Evolutionary conservation across 805 yeast genomes (phyloP), one percentile per base, ranked within the genome.

Genomic region (Starmerella apicola): DNA sequence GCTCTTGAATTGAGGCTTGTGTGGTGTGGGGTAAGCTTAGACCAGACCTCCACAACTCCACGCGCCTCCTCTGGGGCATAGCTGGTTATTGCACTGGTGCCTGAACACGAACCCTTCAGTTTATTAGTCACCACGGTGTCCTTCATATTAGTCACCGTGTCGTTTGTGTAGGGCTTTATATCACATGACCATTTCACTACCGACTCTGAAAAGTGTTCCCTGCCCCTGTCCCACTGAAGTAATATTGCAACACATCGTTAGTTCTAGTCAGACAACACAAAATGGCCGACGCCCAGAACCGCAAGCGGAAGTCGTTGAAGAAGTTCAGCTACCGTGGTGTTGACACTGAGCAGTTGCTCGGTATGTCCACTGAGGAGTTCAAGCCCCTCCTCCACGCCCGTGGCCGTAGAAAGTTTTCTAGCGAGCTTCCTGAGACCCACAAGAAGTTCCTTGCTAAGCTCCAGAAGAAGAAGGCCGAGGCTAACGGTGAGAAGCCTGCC

Each of bases 301-400:
- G 56, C 45, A 52, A 51, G 49, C 54, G 72, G 81, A 78, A 80
- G 83, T 78, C 83, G 78, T 84, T 86, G 81, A 85, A 80, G 78
- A 74, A 94, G 74, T 86, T 86, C 82, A 78, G 95, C 59, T 91
- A 75, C 94, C 85, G 91, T 71, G 99, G 99, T 70, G 95, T 91
- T 65, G 96, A 86, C 68, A 81, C 91, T 65, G 79, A 79, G 64
- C 84, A 88, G 66, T 77, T 91, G 65, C 74, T 88, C 66, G 91
- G 81, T 70, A 73, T 88, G 77, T 73, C 83, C 68, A 82, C 85
- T 61, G 96, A 88, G 74, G 96, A 91, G 64, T 91, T 91, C 72
- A 79, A 88, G 70, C 81, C 88, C 70, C 76, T 91, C 66, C 84
- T 94, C 65, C 84, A 81, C 65, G 93, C 99, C 64, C 84, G 99